Evolutionary conservation across 371 early-diverging fungal genomes (phyloP).

Genomic region (Blastocladiella emersonii): DNA sequence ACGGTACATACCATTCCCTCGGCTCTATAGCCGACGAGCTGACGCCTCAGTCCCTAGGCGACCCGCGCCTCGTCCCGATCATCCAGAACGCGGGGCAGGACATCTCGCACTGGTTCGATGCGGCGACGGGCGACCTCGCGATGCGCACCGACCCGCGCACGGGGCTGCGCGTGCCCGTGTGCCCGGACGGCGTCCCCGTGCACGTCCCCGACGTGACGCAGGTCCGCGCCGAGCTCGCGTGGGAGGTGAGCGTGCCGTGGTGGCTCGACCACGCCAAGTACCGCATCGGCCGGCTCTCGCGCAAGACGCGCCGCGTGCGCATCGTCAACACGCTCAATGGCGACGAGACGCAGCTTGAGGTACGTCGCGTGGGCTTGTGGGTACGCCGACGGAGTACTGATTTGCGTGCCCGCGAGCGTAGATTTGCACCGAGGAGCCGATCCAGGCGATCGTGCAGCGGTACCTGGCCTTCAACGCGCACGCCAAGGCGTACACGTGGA

Average conservation of each 20-base stretch:
- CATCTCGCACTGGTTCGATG: constrained; percentile 40
- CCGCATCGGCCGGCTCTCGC: constrained; percentile 25
- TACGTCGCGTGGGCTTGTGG: not conserved
- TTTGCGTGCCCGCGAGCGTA: constrained; percentile 2
- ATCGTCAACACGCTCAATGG: constrained; percentile 33
- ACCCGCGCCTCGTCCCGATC: constrained; percentile 26
- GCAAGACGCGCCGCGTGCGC: constrained; percentile 24
- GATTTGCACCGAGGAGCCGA: constrained; percentile 34
- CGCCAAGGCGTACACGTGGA: constrained; percentile 45
- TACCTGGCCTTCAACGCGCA: constrained; percentile 29
- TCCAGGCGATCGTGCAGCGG: constrained; percentile 33
- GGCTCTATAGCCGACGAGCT: not conserved
- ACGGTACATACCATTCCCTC: constrained; percentile 19
- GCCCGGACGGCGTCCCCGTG: constrained; percentile 29
- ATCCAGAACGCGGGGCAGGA: constrained; percentile 35
- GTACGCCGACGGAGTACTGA: no score
- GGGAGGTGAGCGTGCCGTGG: constrained; percentile 19
- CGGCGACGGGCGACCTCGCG: constrained; percentile 23
- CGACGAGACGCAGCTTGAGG: constrained; percentile 33
- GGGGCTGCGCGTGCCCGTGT: constrained; percentile 17
- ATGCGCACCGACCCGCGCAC: constrained; percentile 27
- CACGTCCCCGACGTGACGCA: constrained; percentile 19
- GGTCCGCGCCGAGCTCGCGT: no score
- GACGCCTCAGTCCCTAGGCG: constrained; percentile 9
- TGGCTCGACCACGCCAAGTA: constrained; percentile 26